Evolutionary conservation across 2,329 filamentous ascomycete genomes (phyloP).

Genomic region (Remersonia thermophila): DNA sequence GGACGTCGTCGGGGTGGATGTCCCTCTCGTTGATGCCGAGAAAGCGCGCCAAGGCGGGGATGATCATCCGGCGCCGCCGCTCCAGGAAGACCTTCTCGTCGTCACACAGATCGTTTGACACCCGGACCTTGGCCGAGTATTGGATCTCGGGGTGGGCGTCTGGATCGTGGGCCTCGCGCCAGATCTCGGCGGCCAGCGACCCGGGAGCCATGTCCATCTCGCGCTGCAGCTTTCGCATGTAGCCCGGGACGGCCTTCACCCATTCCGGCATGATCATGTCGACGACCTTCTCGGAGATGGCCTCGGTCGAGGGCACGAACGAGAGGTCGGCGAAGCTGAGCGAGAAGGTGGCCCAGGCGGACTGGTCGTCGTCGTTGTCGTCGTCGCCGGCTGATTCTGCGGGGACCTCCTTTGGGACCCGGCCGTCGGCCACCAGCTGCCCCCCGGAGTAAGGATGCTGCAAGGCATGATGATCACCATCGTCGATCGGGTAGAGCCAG

Average conservation of each 20-base stretch:
- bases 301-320: constrained; percentile 38
- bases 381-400: constrained; percentile 11
- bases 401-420: constrained; percentile 1
- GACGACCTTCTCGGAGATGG: constrained; percentile 47
- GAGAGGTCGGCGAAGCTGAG: constrained; percentile 41
- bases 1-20: constrained; percentile 86
- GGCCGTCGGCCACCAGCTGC: too few species aligned
- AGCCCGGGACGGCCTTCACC: constrained; percentile 63
- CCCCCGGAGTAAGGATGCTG: constrained; percentile 13
- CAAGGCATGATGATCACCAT: constrained; percentile 13
- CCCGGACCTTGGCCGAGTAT: constrained; percentile 67
- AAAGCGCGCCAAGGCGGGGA: constrained; percentile 67
- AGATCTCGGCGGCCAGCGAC: constrained; percentile 84
- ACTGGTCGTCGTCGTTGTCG: constrained; percentile 9
- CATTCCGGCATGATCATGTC: constrained; percentile 70
- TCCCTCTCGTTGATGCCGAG: constrained; percentile 65
- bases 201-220: constrained; percentile 82
- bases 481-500: constrained; percentile 26
- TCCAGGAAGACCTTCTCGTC: constrained; percentile 68
- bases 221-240: constrained; percentile 69
- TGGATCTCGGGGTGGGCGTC: constrained; percentile 75
- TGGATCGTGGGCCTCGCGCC: constrained; percentile 79
- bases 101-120: constrained; percentile 67
- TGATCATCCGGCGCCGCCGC: constrained; percentile 56
- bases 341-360: constrained; percentile 37